Evolutionary conservation across 345 rosid genomes (phyloP), one percentile per base, ranked within the genome.

Genomic region (Gossypium thurberi): DNA sequence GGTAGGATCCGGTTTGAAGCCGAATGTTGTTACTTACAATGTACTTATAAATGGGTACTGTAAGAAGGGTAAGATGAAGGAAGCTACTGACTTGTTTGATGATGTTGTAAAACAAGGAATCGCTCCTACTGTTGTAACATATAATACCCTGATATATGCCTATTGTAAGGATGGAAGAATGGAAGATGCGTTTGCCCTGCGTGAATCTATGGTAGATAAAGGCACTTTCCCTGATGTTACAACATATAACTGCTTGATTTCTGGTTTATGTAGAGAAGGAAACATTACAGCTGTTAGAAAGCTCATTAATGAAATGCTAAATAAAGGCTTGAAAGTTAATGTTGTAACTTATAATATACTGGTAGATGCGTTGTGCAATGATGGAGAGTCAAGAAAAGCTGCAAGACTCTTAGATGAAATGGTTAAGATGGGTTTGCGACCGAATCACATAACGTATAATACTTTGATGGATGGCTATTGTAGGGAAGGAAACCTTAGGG

Each of bases 381-480:
- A 69, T 78, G 86, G 94, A 69, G 85, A 87, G 70, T 60, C 87
- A 0, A 90, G 85, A 78, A 91, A 82, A 78, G 96, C 90, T 8
- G 74, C 65, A n/a, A 81, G 69, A 56, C 82, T 94, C 59, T 65
- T 90, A 78, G 91, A 84, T 71, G 86, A 82, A 76, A 83, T 91
- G 80, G 53, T 77, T 3, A 79, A 67, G 46, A 74, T 74, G 62
- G 87, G 91, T 78, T 63, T 94, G 73, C 78, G 78, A 53, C 91
- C 93, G n/a, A 85, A 77, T 78, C 92, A 91, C 40, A 61, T 88
- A 77, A 87, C 92, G 2, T 93, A 79, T 75, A 87, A 93, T 72
- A 84, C 87, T 37, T 46, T 91, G 86, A 93, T 91, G 86, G 86
- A 91, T 77, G 95, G 92, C 46, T 87, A 85, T 73, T 86, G 93